Evolutionary conservation across 768 basidiomycete genomes (phyloP), one percentile per base, ranked within the genome.

Genomic region (Rhodotorula kratochvilovae): DNA sequence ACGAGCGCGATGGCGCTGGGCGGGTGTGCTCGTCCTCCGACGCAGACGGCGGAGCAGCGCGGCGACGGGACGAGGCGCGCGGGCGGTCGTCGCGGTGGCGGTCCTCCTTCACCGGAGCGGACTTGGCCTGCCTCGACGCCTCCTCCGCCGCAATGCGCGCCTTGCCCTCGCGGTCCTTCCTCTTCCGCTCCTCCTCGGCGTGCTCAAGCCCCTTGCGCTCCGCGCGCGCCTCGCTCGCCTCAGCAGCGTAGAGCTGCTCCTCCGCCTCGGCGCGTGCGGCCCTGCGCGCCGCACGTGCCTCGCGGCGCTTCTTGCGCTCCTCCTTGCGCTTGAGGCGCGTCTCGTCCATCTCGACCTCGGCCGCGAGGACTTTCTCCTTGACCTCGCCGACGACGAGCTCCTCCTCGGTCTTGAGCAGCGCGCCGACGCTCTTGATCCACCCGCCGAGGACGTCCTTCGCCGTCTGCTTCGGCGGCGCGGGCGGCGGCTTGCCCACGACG

Each of bases 351-450:
- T 31, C 61, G 2, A 46, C 66, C 43, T 71, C 70, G 35, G 12
- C 42, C n/a, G 58, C 61, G 11, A n/a, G 21, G 19, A 70, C 63
- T 42, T 65, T 64, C 35, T 61, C 63, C 58, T 70, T 59, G 11
- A 48, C 58, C 7, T 36, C 36, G 27, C 63, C 63, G 21, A 50
- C 63, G 2, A 31, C 69, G 31, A 61, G 43, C 50, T 70, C 65
- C 25, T 39, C 69, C 27, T 70, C 69, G 25, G 50, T 54, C 36
- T 66, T 66, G 61, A 71, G 58, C 31, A 71, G 33, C 35, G 48
- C 45, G 4, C 57, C 66, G n/a, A 71, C 70, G n/a, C 42, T 53
- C 66, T 71, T 71, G 62, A 71, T 29, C 66, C 66, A 67, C 0
- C 62, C 61, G 15, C 70, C 70, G 35, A 67, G 29, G 12, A 63